Percentiles rank a stretch among this genome's conserved stretches.
phyloP scores from a whole-genome alignment of 1,284 basidiomycete species.

The Moesziomyces parantarcticus region DNA sequence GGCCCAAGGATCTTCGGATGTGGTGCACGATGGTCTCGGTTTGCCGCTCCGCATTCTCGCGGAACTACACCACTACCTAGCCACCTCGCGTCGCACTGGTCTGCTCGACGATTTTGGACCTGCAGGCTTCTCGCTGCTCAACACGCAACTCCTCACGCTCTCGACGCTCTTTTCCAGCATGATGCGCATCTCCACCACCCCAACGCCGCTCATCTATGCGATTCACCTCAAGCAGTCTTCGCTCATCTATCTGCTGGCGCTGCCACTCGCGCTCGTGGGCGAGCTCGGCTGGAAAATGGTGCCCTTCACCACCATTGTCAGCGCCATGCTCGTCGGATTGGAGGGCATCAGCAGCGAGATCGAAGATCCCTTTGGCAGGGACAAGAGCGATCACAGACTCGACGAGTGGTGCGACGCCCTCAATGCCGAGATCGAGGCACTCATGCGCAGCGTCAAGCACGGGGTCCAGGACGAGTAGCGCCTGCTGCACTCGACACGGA shows the following conservation, averaged over 20 bases:
- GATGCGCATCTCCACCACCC: conserved; percentile 73
- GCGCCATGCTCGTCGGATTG: conserved; percentile 90
- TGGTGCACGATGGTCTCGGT: background rate
- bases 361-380: conserved; percentile 78
- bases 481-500: no score
- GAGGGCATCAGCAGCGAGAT: conserved; percentile 92
- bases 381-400: conserved; percentile 41
- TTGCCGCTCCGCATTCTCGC: conserved; percentile 28
- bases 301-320: conserved; percentile 77
- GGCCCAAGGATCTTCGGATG: background rate
- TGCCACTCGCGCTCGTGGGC: conserved; percentile 31
- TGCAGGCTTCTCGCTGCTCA: conserved; percentile 43
- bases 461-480: conserved; percentile 18
- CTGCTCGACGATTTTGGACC: conserved; percentile 45
- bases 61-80: conserved; percentile 38
- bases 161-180: conserved; percentile 83
- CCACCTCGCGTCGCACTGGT: conserved; percentile 27
- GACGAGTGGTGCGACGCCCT: conserved; percentile 33
- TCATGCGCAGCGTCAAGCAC: conserved; percentile 15
- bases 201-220: conserved; percentile 71
- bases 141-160: conserved; percentile 72
- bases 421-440: conserved; percentile 20
- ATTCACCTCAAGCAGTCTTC: conserved; percentile 86
- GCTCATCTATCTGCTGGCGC: conserved; percentile 70
- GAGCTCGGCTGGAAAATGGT: conserved; percentile 73